Base-by-base conservation (phyloP, 2,329 filamentous ascomycete genomes). In the Coccinonectria pachysandricola region DNA sequence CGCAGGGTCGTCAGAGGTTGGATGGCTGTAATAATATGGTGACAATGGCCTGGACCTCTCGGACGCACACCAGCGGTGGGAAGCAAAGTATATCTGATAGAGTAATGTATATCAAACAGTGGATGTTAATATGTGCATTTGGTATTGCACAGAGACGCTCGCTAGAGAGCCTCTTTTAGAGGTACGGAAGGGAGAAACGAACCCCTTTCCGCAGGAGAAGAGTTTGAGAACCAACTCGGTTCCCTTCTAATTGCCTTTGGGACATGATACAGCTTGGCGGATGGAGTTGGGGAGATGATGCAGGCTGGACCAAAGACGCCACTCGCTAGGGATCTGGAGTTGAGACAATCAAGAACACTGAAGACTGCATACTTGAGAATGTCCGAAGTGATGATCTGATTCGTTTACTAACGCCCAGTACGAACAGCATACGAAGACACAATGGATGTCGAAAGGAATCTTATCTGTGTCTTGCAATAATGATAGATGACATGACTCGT, bases 101-200 rank as follows among this genome's bases (percentile, higher is more conserved):
- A 55, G 43, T 56, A 54, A 57, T 56, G 53, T 56, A 53, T 57
- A 56, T 45, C 54, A 47, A 34, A 31, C 40, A 42, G 42, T 36
- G 47, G 47, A 40, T 22, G 45, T 37, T 54, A 56, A 55, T 54
- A 39, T 36, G 49, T 54, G 52, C 47, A 52, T 48, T 39, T 36
- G 37, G 37, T 31, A 40, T 46, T 48, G 42, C 44, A 52, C 42
- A 25, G 38, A 49, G 36, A 51, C 50, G 39, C 42, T 54, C 49
- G 51, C 45, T 50, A 41, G 31, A 35, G 43, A 48, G 45, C 37
- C 39, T 40, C 39, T 32, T 40, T 18, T 31, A 26, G 28, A 34
- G 28, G 26, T 29, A 28, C 31, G 28, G 19, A 21, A 26, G 26
- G 26, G 33, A 29, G 25, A 18, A 24, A 36, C 26, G 35, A 37